phyloP scores from a whole-genome alignment of 176 grass and related monocot species.

The Dendrocalamus sinicus region DNA sequence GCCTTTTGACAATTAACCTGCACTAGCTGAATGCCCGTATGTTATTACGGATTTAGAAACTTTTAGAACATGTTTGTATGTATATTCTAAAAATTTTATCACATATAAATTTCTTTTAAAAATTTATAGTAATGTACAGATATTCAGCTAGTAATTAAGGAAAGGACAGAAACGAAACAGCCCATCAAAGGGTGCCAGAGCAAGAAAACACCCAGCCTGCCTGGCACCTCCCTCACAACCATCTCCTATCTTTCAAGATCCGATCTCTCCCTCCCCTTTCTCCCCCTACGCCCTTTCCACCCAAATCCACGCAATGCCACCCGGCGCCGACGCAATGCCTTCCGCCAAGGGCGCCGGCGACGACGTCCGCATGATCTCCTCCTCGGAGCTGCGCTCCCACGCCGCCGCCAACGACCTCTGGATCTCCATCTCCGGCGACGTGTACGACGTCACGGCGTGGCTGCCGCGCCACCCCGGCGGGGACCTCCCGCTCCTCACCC shows the following conservation, averaged over 20 bases:
- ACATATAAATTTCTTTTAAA: too few relatives aligned
- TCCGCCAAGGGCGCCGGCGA: not conserved
- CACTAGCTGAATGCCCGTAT: too few relatives aligned
- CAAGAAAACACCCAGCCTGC: too few relatives aligned
- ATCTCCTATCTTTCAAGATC: conserved; percentile 27
- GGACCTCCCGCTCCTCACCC: conserved; percentile 67
- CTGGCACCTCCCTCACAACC: too few relatives aligned
- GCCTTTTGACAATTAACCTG: too few relatives aligned
- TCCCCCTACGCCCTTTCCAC: not conserved
- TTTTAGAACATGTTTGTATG: too few relatives aligned
- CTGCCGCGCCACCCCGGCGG: conserved; percentile 68
- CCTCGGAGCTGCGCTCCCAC: conserved; percentile 68
- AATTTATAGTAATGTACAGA: too few relatives aligned
- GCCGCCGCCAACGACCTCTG: conserved; percentile 58
- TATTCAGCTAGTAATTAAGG: too few relatives aligned
- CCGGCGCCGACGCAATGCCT: conserved; percentile 43
- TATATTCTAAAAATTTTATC: too few relatives aligned
- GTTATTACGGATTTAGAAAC: too few relatives aligned
- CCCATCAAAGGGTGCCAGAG: too few relatives aligned
- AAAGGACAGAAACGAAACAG: too few relatives aligned
- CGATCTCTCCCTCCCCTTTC: conserved; percentile 22
- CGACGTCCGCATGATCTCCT: conserved; percentile 53
- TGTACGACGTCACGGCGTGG: conserved; percentile 88
- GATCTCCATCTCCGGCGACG: conserved; percentile 86
- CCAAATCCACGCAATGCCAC: conserved; percentile 43